Evolutionary conservation across 1,284 basidiomycete species (phyloP).

Genomic region (Pseudozyma tsukubaensis): DNA sequence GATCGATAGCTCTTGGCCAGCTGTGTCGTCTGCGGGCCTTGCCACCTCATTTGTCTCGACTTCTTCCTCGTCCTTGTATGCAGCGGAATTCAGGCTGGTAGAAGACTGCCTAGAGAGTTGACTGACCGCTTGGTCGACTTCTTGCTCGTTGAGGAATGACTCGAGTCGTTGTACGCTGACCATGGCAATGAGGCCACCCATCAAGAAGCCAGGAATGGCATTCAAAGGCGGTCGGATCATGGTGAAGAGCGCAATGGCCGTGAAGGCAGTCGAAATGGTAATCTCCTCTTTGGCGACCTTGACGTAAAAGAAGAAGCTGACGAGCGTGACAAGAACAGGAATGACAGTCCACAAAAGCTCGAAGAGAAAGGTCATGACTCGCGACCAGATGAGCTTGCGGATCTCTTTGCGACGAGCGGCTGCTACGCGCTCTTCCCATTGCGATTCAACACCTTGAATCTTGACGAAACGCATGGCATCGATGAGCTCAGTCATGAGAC

Average conservation of each 20-base stretch:
- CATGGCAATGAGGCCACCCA: constrained; percentile 69
- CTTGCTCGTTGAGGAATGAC: constrained; percentile 83
- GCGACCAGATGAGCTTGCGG: constrained; percentile 51
- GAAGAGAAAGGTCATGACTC: constrained; percentile 67
- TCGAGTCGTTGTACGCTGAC: constrained; percentile 85
- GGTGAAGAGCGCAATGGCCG: constrained; percentile 53
- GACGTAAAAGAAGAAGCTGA: constrained; percentile 63
- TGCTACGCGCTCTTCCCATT: constrained; percentile 55
- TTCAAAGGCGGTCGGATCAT: constrained; percentile 57
- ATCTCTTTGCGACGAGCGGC: constrained; percentile 63
- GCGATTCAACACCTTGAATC: constrained; percentile 44
- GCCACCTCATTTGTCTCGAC: constrained; percentile 72
- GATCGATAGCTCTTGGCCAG: constrained; percentile 12
- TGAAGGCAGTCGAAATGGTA: constrained; percentile 59
- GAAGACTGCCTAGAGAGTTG: constrained; percentile 20
- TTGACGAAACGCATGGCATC: constrained; percentile 84
- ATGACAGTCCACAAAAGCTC: constrained; percentile 67
- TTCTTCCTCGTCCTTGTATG: constrained; percentile 70
- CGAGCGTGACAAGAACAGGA: constrained; percentile 54
- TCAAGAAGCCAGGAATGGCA: constrained; percentile 71
- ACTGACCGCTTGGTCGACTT: constrained; percentile 72
- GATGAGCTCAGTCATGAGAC: constrained; percentile 81
- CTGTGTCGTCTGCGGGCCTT: constrained; percentile 72
- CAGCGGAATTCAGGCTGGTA: constrained; percentile 62
- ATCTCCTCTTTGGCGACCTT: constrained; percentile 48